Evolutionary conservation across 192 early-diverging fungal species (phyloP), one percentile per base, ranked within the genome.

Genomic region (Dissophora ornata): DNA sequence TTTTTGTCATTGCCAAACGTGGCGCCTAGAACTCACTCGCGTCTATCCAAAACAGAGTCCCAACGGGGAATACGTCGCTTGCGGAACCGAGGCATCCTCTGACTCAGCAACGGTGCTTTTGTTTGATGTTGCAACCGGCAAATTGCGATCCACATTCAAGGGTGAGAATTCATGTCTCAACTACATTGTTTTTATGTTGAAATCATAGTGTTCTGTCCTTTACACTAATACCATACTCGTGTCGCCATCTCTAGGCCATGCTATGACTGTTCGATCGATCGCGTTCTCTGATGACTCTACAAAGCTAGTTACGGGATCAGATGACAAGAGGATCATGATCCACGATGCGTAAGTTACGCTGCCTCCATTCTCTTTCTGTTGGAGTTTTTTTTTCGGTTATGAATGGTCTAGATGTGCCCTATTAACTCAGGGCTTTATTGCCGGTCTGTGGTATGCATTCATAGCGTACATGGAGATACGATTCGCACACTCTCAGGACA

Each of bases 401-500:
- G n/a, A n/a, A n/a, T n/a, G n/a, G n/a, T n/a, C n/a, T n/a, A n/a
- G n/a, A n/a, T n/a, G n/a, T n/a, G n/a, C n/a, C n/a, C n/a, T n/a
- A n/a, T n/a, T n/a, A n/a, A n/a, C n/a, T n/a, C n/a, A n/a, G n/a
- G n/a, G n/a, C n/a, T n/a, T n/a, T n/a, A n/a, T n/a, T n/a, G n/a
- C n/a, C n/a, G n/a, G n/a, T n/a, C n/a, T n/a, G n/a, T n/a, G n/a
- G n/a, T n/a, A n/a, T n/a, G n/a, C n/a, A n/a, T 88, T 80, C 88
- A 91, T 69, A 90, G 92, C 57, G 84, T 90, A 41, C 90, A 93
- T 79, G 90, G 88, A n/a, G 87, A 92, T 63, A 84, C 89, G 48
- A 82, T 93, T 10, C 84, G 88, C 16, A 90, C 88, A 16, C 81
- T 96, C n/a, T 81, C 86, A 21, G 93, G 92, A 21, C 94, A 96